Base-by-base conservation (phyloP, 176 grass and related monocot species). In the Triticum aestivum region DNA sequence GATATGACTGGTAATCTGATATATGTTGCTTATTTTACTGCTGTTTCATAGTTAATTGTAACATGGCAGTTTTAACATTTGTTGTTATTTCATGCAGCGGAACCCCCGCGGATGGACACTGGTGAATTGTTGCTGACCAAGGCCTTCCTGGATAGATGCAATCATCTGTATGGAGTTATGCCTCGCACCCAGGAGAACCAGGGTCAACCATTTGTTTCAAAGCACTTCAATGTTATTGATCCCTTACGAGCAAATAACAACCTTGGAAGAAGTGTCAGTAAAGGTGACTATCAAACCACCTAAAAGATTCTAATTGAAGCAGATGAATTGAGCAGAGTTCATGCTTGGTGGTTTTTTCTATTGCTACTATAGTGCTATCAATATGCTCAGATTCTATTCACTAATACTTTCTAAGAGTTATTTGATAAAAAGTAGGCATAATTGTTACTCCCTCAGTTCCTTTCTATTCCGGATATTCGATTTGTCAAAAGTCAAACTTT, bases 161-260 rank as follows among this genome's bases (percentile, higher is more conserved):
- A 42, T 89, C 27, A 71, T 33, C 15, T 8, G 0, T 98, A 93
- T 70, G 93, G 89, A 49, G 89, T 90, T 75, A 59, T 30, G 65
- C 91, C 89, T 83, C 87, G 74, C 54, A 83, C 80, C 81, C 91
- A 92, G 80, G 96, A 95, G 73, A 93, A 62, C 47, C 89, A 86
- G 65, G 81, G 77, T 9, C 95, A 93, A 78, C 80, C 91, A 80
- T 98, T 98, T 90, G 42, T 95, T 89, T 93, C 93, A 61, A 98
- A 98, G 79, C 89, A 95, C 84, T 95, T 98, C 68, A 98, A 98
- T 85, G 96, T 98, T 80, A 93, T 98, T 66, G 96, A 98, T 88
- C 96, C 96, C 85, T 92, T 98, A 79, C 86, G 93, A 29, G 85
- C 86, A 84, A 95, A 92, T 84, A 98, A 98, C 73, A 98, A 98